Evolutionary conservation across 768 basidiomycete species (phyloP), one percentile per base, ranked within the genome.

Genomic region (Nidularia sp.): DNA sequence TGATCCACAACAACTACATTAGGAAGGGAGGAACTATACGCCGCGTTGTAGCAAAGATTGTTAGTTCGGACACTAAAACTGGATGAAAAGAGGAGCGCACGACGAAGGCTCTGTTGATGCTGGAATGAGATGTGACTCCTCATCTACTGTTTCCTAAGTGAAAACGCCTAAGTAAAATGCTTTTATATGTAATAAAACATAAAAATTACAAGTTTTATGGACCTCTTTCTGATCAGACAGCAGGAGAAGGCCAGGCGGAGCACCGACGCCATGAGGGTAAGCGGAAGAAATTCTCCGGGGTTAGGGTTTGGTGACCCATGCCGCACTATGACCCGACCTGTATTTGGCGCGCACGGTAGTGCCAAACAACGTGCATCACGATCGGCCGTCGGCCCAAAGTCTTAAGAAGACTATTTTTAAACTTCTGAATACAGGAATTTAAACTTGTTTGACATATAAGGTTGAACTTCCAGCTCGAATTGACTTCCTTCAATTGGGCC

Each of bases 1-100:
- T 78, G 75, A 66, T 83, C 76, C 31, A 75, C 54, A 8, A 62
- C 60, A 32, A 53, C 56, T 3, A 53, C 51, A 33, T 42, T 51
- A 2, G 59, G 56, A 10, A 45, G 48, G 34, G 52, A 51, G 34
- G 10, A 25, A 34, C 44, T 31, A 31, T 9, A 10, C 8, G 9
- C 22, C 18, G 43, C 41, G 56, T 53, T 18, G 33, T 43, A 52
- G 39, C 6, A 31, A 33, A 10, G 33, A 25, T 32, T 29, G 8
- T n/a, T n/a, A 44, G 25, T 31, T 50, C 33, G 55, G 10, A 39
- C 12, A 5, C n/a, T 33, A 33, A 13, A 48, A 50, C 10, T 25
- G 34, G 33, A 8, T 29, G 45, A 10, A 42, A 42, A 12, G 35
- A 31, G 29, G 29, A n/a, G 57, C 63, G 51, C 55, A 65, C 63